phyloP scores from a whole-genome alignment of 768 basidiomycete species.

The Trametes gibbosa region DNA sequence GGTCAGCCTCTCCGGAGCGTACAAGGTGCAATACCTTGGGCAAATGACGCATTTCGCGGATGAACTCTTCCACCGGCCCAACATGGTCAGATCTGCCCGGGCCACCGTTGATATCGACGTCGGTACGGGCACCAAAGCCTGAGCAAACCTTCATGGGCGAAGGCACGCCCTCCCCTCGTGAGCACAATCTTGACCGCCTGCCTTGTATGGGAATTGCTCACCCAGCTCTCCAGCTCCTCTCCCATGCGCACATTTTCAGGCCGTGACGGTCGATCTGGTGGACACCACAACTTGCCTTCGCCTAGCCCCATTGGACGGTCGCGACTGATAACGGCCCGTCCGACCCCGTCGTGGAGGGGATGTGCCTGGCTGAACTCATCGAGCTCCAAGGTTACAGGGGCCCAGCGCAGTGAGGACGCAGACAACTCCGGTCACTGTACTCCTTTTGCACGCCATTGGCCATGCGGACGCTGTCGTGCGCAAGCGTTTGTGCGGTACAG shows the following conservation, averaged over 20 bases:
- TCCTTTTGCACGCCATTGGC: not conserved
- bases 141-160: not conserved
- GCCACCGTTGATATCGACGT: constrained; percentile 9
- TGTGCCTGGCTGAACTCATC: not conserved
- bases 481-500: not conserved
- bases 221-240: constrained; percentile 10
- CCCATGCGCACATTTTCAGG: constrained; percentile 9
- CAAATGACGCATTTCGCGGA: not conserved
- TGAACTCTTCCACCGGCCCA: not conserved
- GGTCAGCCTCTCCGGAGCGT: not conserved
- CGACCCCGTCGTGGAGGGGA: not conserved
- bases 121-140: constrained; percentile 14
- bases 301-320: constrained; percentile 5
- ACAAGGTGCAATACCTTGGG: not conserved
- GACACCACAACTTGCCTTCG: not conserved
- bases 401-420: not conserved
- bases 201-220: constrained; percentile 2
- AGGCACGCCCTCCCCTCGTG: constrained; percentile 7
- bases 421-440: not conserved
- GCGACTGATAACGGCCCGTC: constrained; percentile 14
- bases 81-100: not conserved
- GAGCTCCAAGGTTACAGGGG: not conserved
- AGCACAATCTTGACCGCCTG: constrained; percentile 7
- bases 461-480: not conserved
- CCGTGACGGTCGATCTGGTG: constrained; percentile 4